These are phyloP conservation scores for Ophiostoma sp. DNA, from an alignment of 2,329 filamentous ascomycete genomes.

Conservation along the genomic window DNA sequence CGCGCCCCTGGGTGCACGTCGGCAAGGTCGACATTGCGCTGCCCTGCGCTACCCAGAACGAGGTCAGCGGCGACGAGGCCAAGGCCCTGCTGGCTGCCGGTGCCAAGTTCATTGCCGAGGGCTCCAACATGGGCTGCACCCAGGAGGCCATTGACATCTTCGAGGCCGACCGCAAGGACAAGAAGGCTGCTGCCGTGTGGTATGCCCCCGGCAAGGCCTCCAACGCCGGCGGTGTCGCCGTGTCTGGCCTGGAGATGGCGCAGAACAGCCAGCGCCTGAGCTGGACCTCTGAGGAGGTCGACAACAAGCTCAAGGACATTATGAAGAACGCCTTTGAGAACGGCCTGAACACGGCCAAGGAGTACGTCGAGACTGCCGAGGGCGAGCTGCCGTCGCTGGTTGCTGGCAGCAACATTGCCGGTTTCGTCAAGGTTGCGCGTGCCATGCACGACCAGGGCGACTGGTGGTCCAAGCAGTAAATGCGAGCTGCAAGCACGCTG, in stretches of 20 bases:
- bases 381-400: constrained; percentile 86
- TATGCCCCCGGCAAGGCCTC: constrained; percentile 96
- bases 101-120: constrained; percentile 84
- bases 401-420: constrained; percentile 93
- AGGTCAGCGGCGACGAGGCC: constrained; percentile 88
- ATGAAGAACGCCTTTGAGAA: constrained; percentile 93
- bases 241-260: constrained; percentile 97
- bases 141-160: constrained; percentile 92
- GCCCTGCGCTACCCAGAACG: constrained; percentile 94
- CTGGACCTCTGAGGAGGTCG: constrained; percentile 88
- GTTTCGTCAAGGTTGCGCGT: constrained; percentile 90
- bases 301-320: constrained; percentile 82
- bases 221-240: constrained; percentile 95
- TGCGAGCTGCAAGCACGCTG: not conserved
- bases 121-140: constrained; percentile 98
- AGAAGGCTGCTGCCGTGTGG: constrained; percentile 70
- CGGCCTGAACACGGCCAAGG: constrained; percentile 81
- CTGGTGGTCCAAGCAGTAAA: constrained; percentile 58
- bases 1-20: constrained; percentile 85
- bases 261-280: constrained; percentile 84
- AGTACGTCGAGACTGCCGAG: constrained; percentile 73
- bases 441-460: constrained; percentile 97
- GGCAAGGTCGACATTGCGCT: constrained; percentile 86
- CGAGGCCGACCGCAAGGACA: constrained; percentile 68
- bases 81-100: constrained; percentile 71